phyloP scores from a whole-genome alignment of 257 asterid species.

The Nicotiana tabacum region DNA sequence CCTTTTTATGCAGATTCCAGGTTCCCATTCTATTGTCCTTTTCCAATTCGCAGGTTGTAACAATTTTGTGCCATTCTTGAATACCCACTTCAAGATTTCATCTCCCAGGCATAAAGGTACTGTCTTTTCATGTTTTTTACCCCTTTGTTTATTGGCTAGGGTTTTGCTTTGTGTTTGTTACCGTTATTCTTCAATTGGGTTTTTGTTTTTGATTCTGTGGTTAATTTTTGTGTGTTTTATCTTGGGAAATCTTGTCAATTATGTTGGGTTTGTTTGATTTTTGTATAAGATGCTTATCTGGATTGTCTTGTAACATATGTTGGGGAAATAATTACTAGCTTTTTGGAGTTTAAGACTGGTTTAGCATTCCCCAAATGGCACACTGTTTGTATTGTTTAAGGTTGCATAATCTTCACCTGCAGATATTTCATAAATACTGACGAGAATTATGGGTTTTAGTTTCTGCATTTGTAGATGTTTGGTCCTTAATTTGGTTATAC shows the following conservation, averaged over 20 bases:
- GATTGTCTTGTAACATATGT: background rate
- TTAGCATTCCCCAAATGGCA: constrained; percentile 5
- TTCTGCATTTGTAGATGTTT: background rate
- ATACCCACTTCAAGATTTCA: background rate
- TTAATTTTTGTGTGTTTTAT: background rate
- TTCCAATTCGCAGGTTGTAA: background rate
- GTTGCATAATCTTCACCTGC: background rate
- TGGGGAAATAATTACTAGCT: background rate
- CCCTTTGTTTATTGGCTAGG: background rate
- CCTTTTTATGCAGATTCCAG: constrained; percentile 11
- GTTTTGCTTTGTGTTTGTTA: background rate
- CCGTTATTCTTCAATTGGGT: background rate
- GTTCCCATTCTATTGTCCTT: background rate
- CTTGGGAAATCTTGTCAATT: background rate
- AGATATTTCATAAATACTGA: constrained; percentile 4
- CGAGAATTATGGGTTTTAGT: background rate
- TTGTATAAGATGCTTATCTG: background rate
- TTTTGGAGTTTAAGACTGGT: constrained; percentile 15
- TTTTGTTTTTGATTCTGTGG: background rate
- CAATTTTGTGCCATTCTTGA: background rate
- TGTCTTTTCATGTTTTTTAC: background rate
- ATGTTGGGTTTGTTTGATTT: constrained; percentile 2
- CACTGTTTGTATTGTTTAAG: constrained; percentile 4
- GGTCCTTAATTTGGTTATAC: background rate
- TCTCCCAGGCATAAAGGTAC: constrained; percentile 12